Conservation (phyloP, 2,329 filamentous ascomycete genomes). For the Botrytis paeoniae region DNA sequence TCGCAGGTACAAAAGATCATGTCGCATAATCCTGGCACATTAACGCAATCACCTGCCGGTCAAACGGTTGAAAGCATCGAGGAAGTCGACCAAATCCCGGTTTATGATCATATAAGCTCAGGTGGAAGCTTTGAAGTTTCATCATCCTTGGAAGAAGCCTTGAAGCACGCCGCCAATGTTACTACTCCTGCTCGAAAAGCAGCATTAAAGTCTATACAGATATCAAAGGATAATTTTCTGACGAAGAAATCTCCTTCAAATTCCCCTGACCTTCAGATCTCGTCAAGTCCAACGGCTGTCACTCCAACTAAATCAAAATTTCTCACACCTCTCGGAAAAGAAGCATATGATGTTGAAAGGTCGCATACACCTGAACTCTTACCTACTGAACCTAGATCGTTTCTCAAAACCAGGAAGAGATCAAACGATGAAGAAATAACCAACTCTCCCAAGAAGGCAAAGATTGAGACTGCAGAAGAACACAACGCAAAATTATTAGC, state of each 20-base stretch:
- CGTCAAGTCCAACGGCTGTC: not conserved
- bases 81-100: conserved; percentile 8
- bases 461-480: conserved; percentile 75
- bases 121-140: conserved; percentile 36
- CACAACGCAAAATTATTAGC: conserved; percentile 83
- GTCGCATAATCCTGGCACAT: conserved; percentile 21
- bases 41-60: conserved; percentile 15
- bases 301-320: not conserved
- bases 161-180: conserved; percentile 27
- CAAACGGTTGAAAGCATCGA: conserved; percentile 16
- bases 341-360: not conserved
- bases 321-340: not conserved
- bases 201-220: not conserved
- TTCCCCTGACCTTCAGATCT: not conserved
- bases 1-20: conserved; percentile 24
- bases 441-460: conserved; percentile 29
- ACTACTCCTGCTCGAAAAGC: conserved; percentile 3
- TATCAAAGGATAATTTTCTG: conserved; percentile 1
- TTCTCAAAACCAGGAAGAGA: conserved; percentile 17
- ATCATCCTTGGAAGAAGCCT: conserved; percentile 37
- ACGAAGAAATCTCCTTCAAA: not conserved
- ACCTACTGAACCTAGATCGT: not conserved
- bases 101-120: conserved; percentile 21
- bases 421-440: conserved; percentile 22
- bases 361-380: not conserved